phyloP scores from a whole-genome alignment of 306 rosid genomes.

The Vicia faba region DNA sequence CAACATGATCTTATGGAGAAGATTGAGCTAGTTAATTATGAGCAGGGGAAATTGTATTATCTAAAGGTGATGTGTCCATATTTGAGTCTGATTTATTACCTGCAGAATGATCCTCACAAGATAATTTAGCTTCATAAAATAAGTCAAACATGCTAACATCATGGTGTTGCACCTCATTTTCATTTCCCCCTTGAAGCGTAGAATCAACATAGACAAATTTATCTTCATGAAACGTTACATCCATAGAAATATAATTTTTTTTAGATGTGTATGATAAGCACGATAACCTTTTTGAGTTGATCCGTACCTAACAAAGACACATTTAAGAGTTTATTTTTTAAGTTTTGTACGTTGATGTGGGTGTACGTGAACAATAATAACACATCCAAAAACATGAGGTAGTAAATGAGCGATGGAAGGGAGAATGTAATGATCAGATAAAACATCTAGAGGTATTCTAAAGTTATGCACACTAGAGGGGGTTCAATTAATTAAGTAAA shows the following conservation, averaged over 20 bases:
- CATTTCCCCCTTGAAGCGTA: neutral
- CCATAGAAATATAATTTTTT: neutral
- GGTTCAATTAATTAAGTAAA: no score
- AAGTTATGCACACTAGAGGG: no score
- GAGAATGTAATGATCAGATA: no score
- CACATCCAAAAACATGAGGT: no score
- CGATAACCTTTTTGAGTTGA: neutral
- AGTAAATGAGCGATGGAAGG: no score
- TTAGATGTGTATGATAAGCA: neutral
- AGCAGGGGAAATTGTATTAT: neutral
- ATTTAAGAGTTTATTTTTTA: no score
- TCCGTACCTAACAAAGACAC: neutral
- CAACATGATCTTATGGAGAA: neutral
- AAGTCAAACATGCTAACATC: no score
- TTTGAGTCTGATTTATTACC: neutral
- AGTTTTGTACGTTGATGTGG: neutral
- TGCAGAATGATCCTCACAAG: no score
- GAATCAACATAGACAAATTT: neutral
- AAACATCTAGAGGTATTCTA: no score
- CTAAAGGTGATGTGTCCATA: neutral
- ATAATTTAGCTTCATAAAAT: no score
- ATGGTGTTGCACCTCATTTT: no score
- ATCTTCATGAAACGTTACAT: neutral
- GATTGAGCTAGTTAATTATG: neutral
- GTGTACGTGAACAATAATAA: neutral